Base-by-base conservation (phyloP, 345 rosid species). In the Ceriops zippeliana region DNA sequence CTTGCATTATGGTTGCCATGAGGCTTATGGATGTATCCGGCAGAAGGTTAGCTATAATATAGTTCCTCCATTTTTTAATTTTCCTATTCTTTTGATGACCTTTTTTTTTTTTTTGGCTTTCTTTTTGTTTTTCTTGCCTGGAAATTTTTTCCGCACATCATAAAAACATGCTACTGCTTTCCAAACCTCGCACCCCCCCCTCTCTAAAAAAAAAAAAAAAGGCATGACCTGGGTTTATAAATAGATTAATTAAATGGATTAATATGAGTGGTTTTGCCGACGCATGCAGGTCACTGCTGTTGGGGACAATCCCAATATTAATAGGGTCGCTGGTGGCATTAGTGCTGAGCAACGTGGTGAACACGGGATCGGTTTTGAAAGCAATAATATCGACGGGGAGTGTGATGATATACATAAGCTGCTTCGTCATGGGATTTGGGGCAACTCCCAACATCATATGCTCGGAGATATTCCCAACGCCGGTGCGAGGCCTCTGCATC, bases 21-120 rank as follows among this genome's bases (percentile, higher is more conserved):
- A 77, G 78, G 63, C 68, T 82, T 10, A 77, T 79, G 83, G 86
- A 82, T 64, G 69, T 82, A 3, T 66, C 81, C 7, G 83, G 86
- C 22, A 69, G 83, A 77, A 79, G 86, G 85, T 79, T 53, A 31
- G 26, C 57, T n/a, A 16, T 38, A 56, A 3, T 46, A 58, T 2
- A n/a, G 17, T 42, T 68, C n/a, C n/a, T 61, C 22, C 32, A 31
- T 6, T 38, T 49, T 60, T 27, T 28, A 31, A 15, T 1, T 3
- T 42, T 26, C 7, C 5, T 1, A 16, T 37, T 10, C 34, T 37
- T 35, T 24, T 2, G 35, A 19, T 13, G 21, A 13, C 20, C 5
- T 19, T 19, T 20, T 21, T 20, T 1, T n/a, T 26, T 15, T 24
- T 24, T 22, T 10, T 13, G 15, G 4, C 13, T 3, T 31, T 16